These are phyloP conservation scores for Peniophora sp. DNA, from an alignment of 1,284 basidiomycete genomes.

Conservation along the genomic window DNA sequence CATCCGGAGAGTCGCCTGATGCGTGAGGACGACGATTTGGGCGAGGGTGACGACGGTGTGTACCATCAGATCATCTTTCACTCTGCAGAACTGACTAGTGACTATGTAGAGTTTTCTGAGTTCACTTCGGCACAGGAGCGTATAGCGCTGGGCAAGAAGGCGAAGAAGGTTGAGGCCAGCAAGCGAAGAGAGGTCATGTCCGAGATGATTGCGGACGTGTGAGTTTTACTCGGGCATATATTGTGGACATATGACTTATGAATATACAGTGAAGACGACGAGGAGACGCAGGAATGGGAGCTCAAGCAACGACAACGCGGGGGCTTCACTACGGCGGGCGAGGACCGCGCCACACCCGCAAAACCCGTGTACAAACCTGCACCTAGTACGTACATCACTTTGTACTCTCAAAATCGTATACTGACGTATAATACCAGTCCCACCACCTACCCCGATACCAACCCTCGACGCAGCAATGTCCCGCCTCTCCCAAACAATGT, in stretches of 20 bases:
- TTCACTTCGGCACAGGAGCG: conserved; percentile 85
- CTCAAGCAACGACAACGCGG: conserved; percentile 78
- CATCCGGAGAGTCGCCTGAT: conserved; percentile 85
- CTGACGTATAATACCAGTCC: conserved; percentile 37
- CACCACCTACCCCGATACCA: conserved; percentile 49
- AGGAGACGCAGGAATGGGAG: conserved; percentile 90
- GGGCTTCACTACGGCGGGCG: conserved; percentile 36
- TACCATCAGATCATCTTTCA: too few species aligned
- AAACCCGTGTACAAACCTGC: conserved; percentile 67
- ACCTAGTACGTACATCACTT: conserved; percentile 48
- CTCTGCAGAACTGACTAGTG: background rate
- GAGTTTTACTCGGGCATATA: conserved; percentile 24
- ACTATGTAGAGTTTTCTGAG: conserved; percentile 68
- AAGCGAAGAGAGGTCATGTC: conserved; percentile 71
- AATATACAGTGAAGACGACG: conserved; percentile 65
- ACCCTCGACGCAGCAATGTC: conserved; percentile 46
- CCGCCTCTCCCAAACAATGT: conserved; percentile 56
- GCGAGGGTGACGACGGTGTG: conserved; percentile 88
- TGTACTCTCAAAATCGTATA: conserved; percentile 4
- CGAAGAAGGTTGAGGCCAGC: conserved; percentile 66
- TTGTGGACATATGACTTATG: conserved; percentile 8
- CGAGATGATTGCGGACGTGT: conserved; percentile 85
- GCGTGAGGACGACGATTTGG: conserved; percentile 88
- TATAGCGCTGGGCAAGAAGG: conserved; percentile 82
- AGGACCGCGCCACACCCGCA: conserved; percentile 20